These are phyloP conservation scores for Ogataea paraovalis DNA, from an alignment of 805 yeast species.

Conservation along the genomic window DNA sequence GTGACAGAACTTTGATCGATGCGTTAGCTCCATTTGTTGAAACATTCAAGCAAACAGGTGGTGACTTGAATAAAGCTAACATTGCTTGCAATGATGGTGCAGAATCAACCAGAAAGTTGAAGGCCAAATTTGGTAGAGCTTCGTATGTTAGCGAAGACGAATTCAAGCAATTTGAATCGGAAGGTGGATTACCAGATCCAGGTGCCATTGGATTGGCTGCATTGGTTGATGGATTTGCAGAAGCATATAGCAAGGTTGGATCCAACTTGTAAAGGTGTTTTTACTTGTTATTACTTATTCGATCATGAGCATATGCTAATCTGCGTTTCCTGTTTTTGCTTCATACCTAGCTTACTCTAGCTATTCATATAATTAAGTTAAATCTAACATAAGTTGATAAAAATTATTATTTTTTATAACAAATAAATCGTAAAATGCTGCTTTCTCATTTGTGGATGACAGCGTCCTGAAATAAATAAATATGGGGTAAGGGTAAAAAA, in stretches of 20 bases:
- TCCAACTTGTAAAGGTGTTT: slow-evolving; percentile 11
- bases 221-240: slow-evolving; percentile 29
- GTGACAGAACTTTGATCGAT: slow-evolving; percentile 87
- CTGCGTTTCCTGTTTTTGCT: no score
- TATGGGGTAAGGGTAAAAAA: no score
- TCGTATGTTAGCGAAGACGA: slow-evolving; percentile 73
- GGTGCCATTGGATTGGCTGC: slow-evolving; percentile 83
- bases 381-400: no score
- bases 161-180: slow-evolving; percentile 42
- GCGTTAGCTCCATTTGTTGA: slow-evolving; percentile 85
- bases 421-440: no score
- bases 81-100: slow-evolving; percentile 74
- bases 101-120: slow-evolving; percentile 63
- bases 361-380: no score
- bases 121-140: slow-evolving; percentile 91
- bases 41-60: slow-evolving; percentile 43
- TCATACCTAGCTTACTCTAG: no score
- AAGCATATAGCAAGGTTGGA: slow-evolving; percentile 20
- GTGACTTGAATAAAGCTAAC: slow-evolving; percentile 56
- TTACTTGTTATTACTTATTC: no score
- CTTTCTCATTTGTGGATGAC: no score
- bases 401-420: no score
- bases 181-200: slow-evolving; percentile 88
- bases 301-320: no score
- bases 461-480: no score